phyloP scores from a whole-genome alignment of 179 eudicot species.

The Spergularia azorica region DNA sequence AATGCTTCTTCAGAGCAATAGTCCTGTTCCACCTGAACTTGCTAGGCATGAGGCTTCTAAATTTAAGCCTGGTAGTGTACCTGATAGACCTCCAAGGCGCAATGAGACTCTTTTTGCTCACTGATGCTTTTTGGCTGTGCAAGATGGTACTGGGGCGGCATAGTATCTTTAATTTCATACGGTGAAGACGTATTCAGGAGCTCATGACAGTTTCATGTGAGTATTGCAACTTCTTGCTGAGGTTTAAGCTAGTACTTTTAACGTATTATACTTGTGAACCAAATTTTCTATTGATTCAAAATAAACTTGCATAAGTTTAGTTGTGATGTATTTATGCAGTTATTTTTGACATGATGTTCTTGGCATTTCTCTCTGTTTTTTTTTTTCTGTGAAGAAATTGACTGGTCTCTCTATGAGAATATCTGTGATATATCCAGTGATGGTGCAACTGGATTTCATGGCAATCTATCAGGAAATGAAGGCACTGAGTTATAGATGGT shows the following conservation, averaged over 20 bases:
- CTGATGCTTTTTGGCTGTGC: conserved; percentile 25
- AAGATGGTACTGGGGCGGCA: neutral
- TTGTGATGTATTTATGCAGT: conserved; percentile 2
- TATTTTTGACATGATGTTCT: conserved; percentile 6
- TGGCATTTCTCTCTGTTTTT: neutral
- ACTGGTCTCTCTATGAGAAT: neutral
- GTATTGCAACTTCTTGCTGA: conserved; percentile 19
- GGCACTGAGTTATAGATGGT: neutral
- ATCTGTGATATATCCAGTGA: neutral
- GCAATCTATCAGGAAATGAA: neutral
- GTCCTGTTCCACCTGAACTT: conserved; percentile 85
- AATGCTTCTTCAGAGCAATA: conserved; percentile 79
- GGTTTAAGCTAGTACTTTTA: conserved; percentile 10
- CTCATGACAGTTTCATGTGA: conserved; percentile 24
- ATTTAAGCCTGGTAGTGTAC: conserved; percentile 70
- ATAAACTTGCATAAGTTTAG: conserved; percentile 3
- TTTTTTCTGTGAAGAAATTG: neutral
- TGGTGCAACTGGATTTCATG: neutral
- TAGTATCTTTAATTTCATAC: neutral
- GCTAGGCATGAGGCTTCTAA: conserved; percentile 86
- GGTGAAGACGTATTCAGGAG: neutral
- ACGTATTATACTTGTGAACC: neutral
- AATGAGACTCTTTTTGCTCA: conserved; percentile 73
- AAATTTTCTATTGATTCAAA: neutral
- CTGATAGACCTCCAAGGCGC: conserved; percentile 81